These are phyloP conservation scores for Paragyromitra xinjiangensis DNA, from an alignment of 495 filamentous ascomycete genomes.

Conservation along the genomic window DNA sequence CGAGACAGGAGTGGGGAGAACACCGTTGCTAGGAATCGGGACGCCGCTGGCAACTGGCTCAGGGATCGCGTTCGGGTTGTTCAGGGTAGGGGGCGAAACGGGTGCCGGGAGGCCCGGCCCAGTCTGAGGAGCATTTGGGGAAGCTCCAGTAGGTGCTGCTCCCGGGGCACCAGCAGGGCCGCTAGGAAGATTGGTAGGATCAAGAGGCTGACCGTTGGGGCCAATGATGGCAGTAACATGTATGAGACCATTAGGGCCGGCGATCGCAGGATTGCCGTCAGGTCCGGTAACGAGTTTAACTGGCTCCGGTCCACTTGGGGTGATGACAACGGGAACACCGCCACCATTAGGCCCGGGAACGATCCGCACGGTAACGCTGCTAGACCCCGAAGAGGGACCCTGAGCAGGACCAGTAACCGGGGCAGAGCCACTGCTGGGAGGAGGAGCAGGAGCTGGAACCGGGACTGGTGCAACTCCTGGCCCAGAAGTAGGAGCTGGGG, in stretches of 20 bases:
- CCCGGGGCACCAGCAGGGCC: neutral
- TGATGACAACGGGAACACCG: constrained; percentile 15
- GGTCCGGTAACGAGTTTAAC: constrained; percentile 29
- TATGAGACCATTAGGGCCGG: constrained; percentile 29
- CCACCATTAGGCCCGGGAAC: constrained; percentile 25
- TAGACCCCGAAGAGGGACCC: neutral
- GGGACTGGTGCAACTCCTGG: neutral
- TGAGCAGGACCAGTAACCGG: neutral
- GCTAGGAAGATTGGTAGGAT: neutral
- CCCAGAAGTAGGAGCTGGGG: neutral
- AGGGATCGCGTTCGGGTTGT: constrained; percentile 8
- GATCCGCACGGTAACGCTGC: constrained; percentile 19
- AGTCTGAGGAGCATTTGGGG: neutral
- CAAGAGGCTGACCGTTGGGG: constrained; percentile 32
- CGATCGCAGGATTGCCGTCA: constrained; percentile 23
- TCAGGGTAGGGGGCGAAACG: constrained; percentile 7
- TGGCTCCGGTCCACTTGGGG: constrained; percentile 25
- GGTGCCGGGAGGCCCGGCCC: neutral
- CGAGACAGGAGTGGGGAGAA: neutral
- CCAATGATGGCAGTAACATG: constrained; percentile 30
- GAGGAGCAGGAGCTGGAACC: neutral
- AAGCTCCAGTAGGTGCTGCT: neutral
- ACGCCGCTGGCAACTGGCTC: constrained; percentile 4
- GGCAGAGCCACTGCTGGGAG: too few relatives aligned
- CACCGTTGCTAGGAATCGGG: neutral